Conservation (phyloP, 768 basidiomycete species). For the Podaxis pistillaris region DNA sequence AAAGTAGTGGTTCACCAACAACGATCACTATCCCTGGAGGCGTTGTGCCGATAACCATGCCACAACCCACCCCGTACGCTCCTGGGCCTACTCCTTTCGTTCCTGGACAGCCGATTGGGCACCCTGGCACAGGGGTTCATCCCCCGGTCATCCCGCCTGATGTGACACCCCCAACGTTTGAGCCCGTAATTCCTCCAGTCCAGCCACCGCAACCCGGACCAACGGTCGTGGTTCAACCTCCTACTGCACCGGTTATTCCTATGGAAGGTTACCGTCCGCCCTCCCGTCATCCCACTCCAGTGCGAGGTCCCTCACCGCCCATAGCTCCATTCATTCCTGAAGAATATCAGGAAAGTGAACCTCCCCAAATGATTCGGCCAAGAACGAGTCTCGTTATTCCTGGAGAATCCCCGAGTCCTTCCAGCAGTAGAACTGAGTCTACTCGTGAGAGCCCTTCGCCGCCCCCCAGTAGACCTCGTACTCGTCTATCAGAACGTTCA, state of each 20-base stretch:
- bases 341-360: slow-evolving; percentile 11
- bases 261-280: background rate
- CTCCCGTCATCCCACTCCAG: slow-evolving; percentile 4
- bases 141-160: slow-evolving; percentile 21
- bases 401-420: background rate
- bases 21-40: slow-evolving; percentile 16
- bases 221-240: background rate
- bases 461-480: slow-evolving; percentile 6
- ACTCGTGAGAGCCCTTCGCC: background rate
- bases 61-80: slow-evolving; percentile 9
- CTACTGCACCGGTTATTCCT: slow-evolving; percentile 1
- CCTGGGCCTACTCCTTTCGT: slow-evolving; percentile 4
- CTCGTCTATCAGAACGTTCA: slow-evolving; percentile 11
- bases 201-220: background rate
- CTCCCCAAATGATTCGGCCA: slow-evolving; percentile 9
- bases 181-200: slow-evolving; percentile 15
- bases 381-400: background rate
- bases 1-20: background rate
- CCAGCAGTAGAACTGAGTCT: slow-evolving; percentile 11
- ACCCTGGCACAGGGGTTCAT: slow-evolving; percentile 7
- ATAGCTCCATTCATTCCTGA: slow-evolving; percentile 23
- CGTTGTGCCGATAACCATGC: slow-evolving; percentile 14
- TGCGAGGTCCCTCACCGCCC: background rate
- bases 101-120: background rate
- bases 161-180: slow-evolving; percentile 13